Percentiles rank a stretch among this genome's conserved stretches.
Evolutionary conservation across 2,329 filamentous ascomycete genomes (phyloP).

Genomic region (Septoria linicola): DNA sequence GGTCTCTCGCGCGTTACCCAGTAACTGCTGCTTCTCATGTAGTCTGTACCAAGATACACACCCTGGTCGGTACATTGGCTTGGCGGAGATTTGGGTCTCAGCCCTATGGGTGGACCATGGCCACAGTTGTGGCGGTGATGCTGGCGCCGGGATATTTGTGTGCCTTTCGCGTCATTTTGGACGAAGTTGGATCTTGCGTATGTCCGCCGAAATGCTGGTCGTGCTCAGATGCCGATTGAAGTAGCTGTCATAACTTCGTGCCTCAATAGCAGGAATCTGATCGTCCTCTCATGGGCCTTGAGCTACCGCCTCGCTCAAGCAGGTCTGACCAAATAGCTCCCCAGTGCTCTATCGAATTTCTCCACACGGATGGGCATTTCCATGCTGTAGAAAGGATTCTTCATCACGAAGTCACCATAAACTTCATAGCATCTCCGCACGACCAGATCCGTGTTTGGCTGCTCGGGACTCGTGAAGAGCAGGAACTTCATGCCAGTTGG

Average conservation of each 20-base stretch:
- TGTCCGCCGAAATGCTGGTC: background rate
- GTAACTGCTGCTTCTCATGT: too few species aligned
- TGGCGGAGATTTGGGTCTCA: background rate
- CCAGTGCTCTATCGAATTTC: constrained; percentile 74
- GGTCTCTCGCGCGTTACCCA: too few species aligned
- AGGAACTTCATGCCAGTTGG: constrained; percentile 93
- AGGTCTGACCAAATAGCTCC: constrained; percentile 37
- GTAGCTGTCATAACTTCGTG: too few species aligned
- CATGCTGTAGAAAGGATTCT: constrained; percentile 97
- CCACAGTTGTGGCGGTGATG: constrained; percentile 8
- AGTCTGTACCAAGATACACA: background rate
- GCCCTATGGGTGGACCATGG: constrained; percentile 7
- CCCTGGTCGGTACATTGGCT: background rate
- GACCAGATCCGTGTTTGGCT: constrained; percentile 81
- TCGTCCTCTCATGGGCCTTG: too few species aligned
- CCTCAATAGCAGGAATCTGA: too few species aligned
- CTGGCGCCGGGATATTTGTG: background rate
- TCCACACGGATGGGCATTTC: constrained; percentile 98
- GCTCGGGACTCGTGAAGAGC: constrained; percentile 86
- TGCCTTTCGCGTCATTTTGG: background rate
- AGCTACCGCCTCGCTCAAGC: too few species aligned
- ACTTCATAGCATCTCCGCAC: constrained; percentile 87
- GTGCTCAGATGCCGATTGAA: too few species aligned
- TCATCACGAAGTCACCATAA: constrained; percentile 97
- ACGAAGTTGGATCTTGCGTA: background rate